A percentile compares a stretch with the other conserved stretches of the same genome.
Conservation (phyloP, 2,329 filamentous ascomycete genomes). For the Colletotrichum somersetense region DNA sequence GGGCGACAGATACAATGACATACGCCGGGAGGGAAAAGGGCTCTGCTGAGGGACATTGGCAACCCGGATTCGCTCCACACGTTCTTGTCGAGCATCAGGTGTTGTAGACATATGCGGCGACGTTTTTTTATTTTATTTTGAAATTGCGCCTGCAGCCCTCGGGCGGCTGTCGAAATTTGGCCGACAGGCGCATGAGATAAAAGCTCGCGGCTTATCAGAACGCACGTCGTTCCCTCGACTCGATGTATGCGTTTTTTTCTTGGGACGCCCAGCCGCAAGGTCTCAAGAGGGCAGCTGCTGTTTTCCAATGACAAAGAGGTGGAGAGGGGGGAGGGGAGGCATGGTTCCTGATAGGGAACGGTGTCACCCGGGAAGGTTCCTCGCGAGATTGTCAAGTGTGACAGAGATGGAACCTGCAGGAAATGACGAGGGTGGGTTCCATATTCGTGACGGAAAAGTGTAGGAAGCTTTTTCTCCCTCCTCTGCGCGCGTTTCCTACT, state of each 20-base stretch:
- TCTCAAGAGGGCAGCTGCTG: not conserved
- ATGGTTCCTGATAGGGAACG: not conserved
- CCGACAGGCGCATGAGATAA: conserved; percentile 28
- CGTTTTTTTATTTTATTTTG: conserved; percentile 13
- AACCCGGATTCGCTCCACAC: too few relatives aligned
- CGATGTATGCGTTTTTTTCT: not conserved
- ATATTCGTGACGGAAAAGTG: not conserved
- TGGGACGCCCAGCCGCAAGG: not conserved
- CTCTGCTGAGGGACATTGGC: too few relatives aligned
- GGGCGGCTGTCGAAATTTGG: conserved; percentile 1
- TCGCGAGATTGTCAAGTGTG: conserved; percentile 37
- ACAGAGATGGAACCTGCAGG: conserved; percentile 19
- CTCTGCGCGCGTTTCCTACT: fast-evolving
- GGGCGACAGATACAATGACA: not conserved
- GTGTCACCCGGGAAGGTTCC: not conserved
- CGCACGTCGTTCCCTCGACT: not conserved
- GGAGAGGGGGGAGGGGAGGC: too few relatives aligned
- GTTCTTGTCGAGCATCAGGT: not conserved
- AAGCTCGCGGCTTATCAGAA: not conserved
- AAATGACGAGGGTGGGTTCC: conserved; percentile 3
- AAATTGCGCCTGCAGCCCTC: conserved; percentile 32
- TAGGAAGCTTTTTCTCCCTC: not conserved
- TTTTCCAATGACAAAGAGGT: too few relatives aligned
- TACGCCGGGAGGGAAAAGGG: not conserved
- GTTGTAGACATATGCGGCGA: conserved; percentile 7